Evolutionary conservation across 202 grass and related monocot species (phyloP).

Genomic region (Panicum virgatum): DNA sequence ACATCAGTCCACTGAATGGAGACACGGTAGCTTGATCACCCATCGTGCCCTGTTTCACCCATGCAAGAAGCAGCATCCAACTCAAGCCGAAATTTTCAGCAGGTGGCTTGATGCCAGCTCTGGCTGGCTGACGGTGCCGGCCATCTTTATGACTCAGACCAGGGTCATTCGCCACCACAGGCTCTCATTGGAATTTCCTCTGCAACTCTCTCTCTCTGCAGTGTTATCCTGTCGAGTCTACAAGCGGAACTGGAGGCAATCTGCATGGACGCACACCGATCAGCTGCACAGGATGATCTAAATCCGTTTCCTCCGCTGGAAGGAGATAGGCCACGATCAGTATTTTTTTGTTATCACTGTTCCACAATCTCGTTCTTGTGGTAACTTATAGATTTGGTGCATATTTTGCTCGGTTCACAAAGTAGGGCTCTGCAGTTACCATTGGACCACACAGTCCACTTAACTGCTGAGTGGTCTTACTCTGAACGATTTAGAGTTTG

Average conservation of each 20-base stretch:
- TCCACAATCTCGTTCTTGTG: no score
- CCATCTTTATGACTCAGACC: constrained; percentile 44
- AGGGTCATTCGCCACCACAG: constrained; percentile 27
- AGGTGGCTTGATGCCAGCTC: not conserved
- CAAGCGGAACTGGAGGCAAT: no score
- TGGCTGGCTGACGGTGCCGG: not conserved
- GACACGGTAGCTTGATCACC: not conserved
- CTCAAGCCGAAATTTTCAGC: not conserved
- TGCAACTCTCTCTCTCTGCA: not conserved
- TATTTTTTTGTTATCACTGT: no score
- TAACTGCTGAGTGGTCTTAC: no score
- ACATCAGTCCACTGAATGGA: not conserved
- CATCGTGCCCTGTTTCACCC: not conserved
- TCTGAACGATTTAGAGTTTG: no score
- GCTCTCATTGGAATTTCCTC: not conserved
- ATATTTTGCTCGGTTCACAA: no score
- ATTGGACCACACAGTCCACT: not conserved
- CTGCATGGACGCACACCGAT: no score
- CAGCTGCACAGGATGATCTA: no score
- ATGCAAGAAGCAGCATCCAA: not conserved
- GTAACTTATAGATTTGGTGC: no score
- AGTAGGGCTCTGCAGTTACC: not conserved
- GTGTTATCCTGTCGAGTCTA: not conserved
- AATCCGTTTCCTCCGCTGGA: no score
- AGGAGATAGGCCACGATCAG: no score